Evolutionary conservation across 768 basidiomycete genomes (phyloP).

Genomic region (Pleurotus platypus): DNA sequence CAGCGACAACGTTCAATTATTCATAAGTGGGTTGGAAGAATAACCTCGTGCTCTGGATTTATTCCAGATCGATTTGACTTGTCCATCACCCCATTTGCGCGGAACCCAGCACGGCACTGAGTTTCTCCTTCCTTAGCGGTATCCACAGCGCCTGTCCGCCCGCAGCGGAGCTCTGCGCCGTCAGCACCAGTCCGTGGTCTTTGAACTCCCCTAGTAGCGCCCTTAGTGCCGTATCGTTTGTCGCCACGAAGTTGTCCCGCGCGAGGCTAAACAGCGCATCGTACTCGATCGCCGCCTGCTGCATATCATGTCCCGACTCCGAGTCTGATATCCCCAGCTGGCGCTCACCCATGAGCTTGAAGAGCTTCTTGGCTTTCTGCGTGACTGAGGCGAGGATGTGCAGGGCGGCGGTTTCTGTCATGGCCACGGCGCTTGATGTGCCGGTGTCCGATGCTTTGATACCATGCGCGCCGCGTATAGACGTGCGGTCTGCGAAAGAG

Average conservation of each 20-base stretch:
- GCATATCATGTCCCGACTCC: slow-evolving; percentile 35
- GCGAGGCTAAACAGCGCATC: slow-evolving; percentile 72
- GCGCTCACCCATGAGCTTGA: slow-evolving; percentile 61
- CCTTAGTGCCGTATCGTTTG: slow-evolving; percentile 80
- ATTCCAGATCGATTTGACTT: not conserved
- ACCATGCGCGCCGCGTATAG: slow-evolving; percentile 44
- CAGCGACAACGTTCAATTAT: no score
- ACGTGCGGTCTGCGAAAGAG: slow-evolving; percentile 59
- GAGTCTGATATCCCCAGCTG: slow-evolving; percentile 62
- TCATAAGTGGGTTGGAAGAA: no score
- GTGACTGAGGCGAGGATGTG: slow-evolving; percentile 88
- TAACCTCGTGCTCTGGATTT: no score
- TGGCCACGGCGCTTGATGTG: slow-evolving; percentile 28
- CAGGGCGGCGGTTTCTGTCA: slow-evolving; percentile 75
- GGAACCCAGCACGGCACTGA: slow-evolving; percentile 42
- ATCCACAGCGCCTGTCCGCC: slow-evolving; percentile 79
- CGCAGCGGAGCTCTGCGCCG: slow-evolving; percentile 36
- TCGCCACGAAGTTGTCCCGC: slow-evolving; percentile 82
- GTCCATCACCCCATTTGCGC: slow-evolving; percentile 11
- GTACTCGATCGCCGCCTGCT: slow-evolving; percentile 57
- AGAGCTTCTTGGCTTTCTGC: slow-evolving; percentile 80
- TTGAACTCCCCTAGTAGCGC: slow-evolving; percentile 85
- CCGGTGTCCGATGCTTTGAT: slow-evolving; percentile 13
- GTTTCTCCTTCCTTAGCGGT: slow-evolving; percentile 74
- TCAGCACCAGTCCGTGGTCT: slow-evolving; percentile 84